These are phyloP conservation scores for Coemansia reversa DNA, from an alignment of 192 early-diverging fungal species.

Conservation along the genomic window DNA sequence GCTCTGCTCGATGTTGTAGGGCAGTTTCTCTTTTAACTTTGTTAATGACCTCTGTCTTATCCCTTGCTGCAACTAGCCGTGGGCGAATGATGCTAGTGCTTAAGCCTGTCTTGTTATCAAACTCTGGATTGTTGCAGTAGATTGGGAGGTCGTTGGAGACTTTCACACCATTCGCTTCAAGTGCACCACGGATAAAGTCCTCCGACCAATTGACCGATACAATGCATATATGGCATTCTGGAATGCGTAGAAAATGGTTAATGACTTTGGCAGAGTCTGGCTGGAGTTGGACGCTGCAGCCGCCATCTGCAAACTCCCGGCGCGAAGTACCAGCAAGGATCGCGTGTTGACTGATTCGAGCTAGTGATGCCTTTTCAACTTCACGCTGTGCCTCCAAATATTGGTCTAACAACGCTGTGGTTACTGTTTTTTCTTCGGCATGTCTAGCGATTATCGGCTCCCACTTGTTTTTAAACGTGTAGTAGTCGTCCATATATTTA, in stretches of 20 bases:
- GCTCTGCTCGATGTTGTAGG: background rate
- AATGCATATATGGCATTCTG: slow-evolving; percentile 18
- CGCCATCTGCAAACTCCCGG: slow-evolving; percentile 19
- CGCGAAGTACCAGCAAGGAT: slow-evolving; percentile 27
- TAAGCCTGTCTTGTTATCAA: slow-evolving; percentile 13
- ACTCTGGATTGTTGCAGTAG: slow-evolving; percentile 32
- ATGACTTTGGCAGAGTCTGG: slow-evolving; percentile 23
- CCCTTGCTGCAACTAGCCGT: slow-evolving; percentile 25
- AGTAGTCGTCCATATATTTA: slow-evolving; percentile 31
- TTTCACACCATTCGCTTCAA: slow-evolving; percentile 29
- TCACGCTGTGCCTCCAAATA: slow-evolving; percentile 34
- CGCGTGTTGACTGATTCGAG: slow-evolving; percentile 12
- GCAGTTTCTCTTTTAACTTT: background rate
- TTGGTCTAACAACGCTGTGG: slow-evolving; percentile 5
- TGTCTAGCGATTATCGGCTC: background rate
- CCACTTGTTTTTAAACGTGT: slow-evolving; percentile 18
- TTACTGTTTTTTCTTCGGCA: background rate
- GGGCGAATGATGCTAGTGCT: slow-evolving; percentile 23
- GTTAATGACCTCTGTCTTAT: slow-evolving; percentile 31
- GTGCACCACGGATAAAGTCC: slow-evolving; percentile 44
- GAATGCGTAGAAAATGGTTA: slow-evolving; percentile 13
- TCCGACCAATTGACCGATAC: slow-evolving; percentile 53
- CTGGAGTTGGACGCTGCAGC: slow-evolving; percentile 14
- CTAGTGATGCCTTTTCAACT: slow-evolving; percentile 32
- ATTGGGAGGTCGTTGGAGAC: slow-evolving; percentile 2